These are phyloP conservation scores for Daldinia concentrica DNA, from an alignment of 495 filamentous ascomycete genomes.

Conservation along the genomic window DNA sequence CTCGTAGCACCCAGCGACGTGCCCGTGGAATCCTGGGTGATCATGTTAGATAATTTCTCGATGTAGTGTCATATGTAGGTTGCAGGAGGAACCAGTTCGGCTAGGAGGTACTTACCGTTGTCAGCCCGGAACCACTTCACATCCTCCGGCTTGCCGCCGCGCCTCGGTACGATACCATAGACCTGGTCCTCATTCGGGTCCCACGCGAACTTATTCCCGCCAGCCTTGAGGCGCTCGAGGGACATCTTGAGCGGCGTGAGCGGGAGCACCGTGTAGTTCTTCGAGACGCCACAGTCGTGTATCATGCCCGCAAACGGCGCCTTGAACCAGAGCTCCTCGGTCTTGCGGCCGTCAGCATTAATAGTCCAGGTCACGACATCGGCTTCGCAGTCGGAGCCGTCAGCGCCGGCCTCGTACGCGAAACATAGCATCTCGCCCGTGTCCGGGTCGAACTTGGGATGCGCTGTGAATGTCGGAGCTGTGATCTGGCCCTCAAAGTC, in stretches of 20 bases:
- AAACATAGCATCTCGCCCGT: slow-evolving; percentile 67
- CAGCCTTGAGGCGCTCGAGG: slow-evolving; percentile 61
- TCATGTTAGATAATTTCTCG: not conserved
- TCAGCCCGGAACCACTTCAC: slow-evolving; percentile 59
- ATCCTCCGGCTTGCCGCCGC: slow-evolving; percentile 58
- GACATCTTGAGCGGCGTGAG: slow-evolving; percentile 62
- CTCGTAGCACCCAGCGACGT: slow-evolving; percentile 62
- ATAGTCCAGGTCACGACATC: slow-evolving; percentile 63
- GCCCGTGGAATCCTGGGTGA: slow-evolving; percentile 57
- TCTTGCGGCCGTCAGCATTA: slow-evolving; percentile 52
- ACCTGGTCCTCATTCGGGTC: slow-evolving; percentile 61
- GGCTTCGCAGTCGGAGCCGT: slow-evolving; percentile 54
- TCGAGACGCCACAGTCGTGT: slow-evolving; percentile 62
- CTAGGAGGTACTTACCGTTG: slow-evolving; percentile 50
- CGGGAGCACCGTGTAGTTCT: slow-evolving; percentile 63
- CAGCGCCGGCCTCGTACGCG: slow-evolving; percentile 62
- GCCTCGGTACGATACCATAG: slow-evolving; percentile 60
- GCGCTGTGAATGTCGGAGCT: slow-evolving; percentile 65
- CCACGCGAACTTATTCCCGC: slow-evolving; percentile 66
- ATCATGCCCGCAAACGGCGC: slow-evolving; percentile 65
- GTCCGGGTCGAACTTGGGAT: slow-evolving; percentile 68
- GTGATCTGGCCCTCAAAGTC: slow-evolving; percentile 67
- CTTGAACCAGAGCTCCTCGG: slow-evolving; percentile 58
- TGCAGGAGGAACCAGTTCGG: not conserved
- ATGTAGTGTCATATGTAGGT: not conserved